Evolutionary conservation across 23 red algal genomes (phyloP).

Genomic region (Gracilaria caudata): DNA sequence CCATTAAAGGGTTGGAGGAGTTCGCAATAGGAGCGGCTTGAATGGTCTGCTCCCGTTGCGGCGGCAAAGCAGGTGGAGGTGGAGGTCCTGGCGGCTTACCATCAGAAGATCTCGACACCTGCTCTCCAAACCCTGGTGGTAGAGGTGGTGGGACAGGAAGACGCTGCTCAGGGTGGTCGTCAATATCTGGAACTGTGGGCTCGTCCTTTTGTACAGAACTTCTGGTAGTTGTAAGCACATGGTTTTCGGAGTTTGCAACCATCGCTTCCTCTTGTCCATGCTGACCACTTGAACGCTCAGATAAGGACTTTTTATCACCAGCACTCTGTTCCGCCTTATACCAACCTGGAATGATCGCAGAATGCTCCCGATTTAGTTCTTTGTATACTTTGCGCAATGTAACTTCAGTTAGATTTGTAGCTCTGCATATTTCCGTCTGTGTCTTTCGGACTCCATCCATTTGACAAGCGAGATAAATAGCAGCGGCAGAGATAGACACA

Average conservation of each 20-base stretch:
- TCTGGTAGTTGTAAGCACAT: background rate
- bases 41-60: background rate
- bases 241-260: background rate
- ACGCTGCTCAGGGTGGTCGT: background rate
- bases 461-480: constrained; percentile 74
- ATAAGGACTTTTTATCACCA: background rate
- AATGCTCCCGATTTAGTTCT: constrained; percentile 60
- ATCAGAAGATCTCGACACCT: background rate
- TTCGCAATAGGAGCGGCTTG: background rate
- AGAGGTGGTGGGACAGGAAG: constrained; percentile 30
- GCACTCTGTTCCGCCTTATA: constrained; percentile 9
- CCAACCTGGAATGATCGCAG: constrained; percentile 47
- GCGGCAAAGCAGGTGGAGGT: background rate
- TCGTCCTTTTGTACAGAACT: background rate
- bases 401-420: constrained; percentile 70
- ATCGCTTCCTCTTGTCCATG: background rate
- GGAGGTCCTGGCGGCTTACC: background rate
- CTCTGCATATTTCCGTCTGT: constrained; percentile 78
- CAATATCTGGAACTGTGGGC: background rate
- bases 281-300: background rate
- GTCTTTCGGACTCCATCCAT: constrained; percentile 69
- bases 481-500: constrained; percentile 75
- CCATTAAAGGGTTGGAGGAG: constrained; percentile 27
- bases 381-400: constrained; percentile 85
- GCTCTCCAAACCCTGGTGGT: constrained; percentile 41